Conservation (phyloP, 495 filamentous ascomycete genomes). For the Barbatosphaeria neglecta region DNA sequence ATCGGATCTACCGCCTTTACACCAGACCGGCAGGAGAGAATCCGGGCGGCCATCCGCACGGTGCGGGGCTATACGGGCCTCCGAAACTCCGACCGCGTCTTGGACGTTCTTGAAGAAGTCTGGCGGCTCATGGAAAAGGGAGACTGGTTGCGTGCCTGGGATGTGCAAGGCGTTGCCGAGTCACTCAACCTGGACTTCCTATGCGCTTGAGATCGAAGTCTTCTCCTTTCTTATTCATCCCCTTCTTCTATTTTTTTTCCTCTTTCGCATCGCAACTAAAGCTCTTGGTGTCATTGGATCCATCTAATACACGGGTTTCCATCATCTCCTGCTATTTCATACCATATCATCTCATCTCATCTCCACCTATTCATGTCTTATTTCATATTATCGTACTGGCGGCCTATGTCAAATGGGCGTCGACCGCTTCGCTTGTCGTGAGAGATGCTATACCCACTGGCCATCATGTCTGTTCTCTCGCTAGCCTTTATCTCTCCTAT, state of each 20-base stretch:
- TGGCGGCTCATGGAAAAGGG: conserved; percentile 75
- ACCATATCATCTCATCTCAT: not conserved
- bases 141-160: conserved; percentile 66
- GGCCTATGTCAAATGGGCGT: not conserved
- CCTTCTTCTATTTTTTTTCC: not conserved
- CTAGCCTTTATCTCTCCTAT: not conserved
- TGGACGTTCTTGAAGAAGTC: conserved; percentile 63
- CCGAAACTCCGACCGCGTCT: conserved; percentile 67
- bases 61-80: conserved; percentile 69
- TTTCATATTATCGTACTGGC: no score
- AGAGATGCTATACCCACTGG: not conserved
- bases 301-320: no score
- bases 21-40: conserved; percentile 52
- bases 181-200: conserved; percentile 75
- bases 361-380: not conserved
- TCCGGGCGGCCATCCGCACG: conserved; percentile 54
- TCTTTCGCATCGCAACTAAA: no score
- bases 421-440: not conserved
- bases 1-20: conserved; percentile 80
- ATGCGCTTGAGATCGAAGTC: conserved; percentile 18
- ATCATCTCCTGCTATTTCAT: not conserved
- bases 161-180: conserved; percentile 77
- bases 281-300: no score
- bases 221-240: not conserved
- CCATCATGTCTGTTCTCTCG: not conserved